Evolutionary conservation across 495 filamentous ascomycete species (phyloP).

Genomic region (Penicillium atrosanguineum): DNA sequence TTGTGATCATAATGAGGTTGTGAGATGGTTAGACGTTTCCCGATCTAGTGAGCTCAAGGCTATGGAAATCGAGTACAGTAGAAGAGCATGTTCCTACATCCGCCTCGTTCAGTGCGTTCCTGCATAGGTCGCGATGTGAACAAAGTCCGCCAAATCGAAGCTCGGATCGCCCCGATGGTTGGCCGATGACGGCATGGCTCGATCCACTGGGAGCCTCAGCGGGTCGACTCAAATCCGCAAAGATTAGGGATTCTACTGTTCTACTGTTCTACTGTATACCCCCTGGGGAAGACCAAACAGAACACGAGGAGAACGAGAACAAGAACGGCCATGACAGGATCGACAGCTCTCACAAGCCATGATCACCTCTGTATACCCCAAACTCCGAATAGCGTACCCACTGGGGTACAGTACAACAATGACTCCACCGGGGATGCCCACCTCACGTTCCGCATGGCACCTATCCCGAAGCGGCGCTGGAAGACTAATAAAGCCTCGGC

Average conservation of each 20-base stretch:
- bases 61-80: neutral
- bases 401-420: neutral
- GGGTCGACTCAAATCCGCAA: neutral
- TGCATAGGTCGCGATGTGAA: neutral
- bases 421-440: slow-evolving; percentile 13
- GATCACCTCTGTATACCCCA: neutral
- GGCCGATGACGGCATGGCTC: slow-evolving; percentile 20
- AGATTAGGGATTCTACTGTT: too few species aligned
- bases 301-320: neutral
- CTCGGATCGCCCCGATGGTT: slow-evolving; percentile 18
- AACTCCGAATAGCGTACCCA: slow-evolving; percentile 1
- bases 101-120: neutral
- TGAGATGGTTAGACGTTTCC: too few species aligned
- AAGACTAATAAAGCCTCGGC: slow-evolving; percentile 10
- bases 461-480: slow-evolving; percentile 1
- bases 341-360: neutral
- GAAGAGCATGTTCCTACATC: neutral
- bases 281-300: neutral
- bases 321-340: neutral
- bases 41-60: neutral
- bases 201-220: slow-evolving; percentile 24
- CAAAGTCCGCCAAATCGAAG: slow-evolving; percentile 1
- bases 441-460: slow-evolving; percentile 7
- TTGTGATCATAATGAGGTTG: too few species aligned
- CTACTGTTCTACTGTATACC: too few species aligned